Evolutionary conservation across 169 alveolate species (phyloP).

Genomic region (Fabrea salina): DNA sequence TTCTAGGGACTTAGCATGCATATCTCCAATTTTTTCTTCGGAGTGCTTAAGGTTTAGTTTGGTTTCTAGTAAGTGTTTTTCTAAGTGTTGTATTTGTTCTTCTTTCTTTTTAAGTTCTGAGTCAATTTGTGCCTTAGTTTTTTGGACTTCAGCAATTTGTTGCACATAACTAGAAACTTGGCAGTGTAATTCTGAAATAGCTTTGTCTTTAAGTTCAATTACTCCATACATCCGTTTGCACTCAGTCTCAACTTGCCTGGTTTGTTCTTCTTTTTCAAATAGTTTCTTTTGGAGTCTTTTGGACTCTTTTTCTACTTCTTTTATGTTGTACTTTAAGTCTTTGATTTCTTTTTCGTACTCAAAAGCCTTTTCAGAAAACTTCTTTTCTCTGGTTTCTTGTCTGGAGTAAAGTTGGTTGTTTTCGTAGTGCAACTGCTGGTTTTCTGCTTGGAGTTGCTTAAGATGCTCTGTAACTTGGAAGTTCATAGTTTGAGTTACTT

Average conservation of each 20-base stretch:
- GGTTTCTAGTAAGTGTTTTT: constrained; percentile 27
- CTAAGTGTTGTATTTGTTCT: constrained; percentile 13
- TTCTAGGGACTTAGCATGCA: constrained; percentile 3
- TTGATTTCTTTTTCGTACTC: neutral
- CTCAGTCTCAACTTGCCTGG: neutral
- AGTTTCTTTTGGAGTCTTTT: constrained; percentile 15
- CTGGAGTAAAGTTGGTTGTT: neutral
- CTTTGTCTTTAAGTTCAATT: neutral
- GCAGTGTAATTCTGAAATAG: neutral
- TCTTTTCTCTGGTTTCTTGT: neutral
- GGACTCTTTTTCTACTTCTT: constrained; percentile 22
- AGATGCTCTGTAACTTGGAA: neutral
- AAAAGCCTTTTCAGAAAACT: neutral
- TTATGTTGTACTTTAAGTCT: neutral
- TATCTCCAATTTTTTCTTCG: constrained; percentile 1
- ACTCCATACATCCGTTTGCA: neutral
- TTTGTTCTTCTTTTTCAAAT: neutral
- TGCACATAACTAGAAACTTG: constrained; percentile 2
- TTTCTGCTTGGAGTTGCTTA: neutral
- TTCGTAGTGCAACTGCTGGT: neutral
- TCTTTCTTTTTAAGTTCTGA: neutral
- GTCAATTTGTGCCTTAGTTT: neutral
- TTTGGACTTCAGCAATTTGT: constrained; percentile 18
- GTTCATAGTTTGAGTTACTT: neutral
- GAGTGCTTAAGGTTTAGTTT: neutral